Evolutionary conservation across 345 rosid genomes (phyloP).

Genomic region (Lepidium didymum): DNA sequence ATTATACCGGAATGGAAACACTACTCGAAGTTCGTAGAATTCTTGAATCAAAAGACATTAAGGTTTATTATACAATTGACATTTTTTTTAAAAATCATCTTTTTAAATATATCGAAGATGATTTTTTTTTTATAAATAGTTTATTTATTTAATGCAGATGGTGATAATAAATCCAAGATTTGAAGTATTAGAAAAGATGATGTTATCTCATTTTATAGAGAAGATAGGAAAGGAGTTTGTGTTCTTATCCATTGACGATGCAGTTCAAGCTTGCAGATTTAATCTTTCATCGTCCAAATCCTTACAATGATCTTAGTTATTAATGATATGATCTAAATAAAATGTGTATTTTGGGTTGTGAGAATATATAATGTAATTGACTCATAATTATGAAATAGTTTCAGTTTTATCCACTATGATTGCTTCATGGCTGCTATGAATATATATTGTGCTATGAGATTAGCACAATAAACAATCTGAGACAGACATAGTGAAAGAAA

Average conservation of each 20-base stretch:
- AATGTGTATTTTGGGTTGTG: neutral
- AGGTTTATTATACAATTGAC: slow-evolving; percentile 32
- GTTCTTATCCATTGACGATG: slow-evolving; percentile 60
- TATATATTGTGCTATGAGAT: too few species aligned
- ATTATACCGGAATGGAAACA: slow-evolving; percentile 67
- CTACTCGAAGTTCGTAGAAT: slow-evolving; percentile 52
- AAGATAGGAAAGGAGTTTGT: slow-evolving; percentile 49
- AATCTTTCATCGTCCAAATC: slow-evolving; percentile 21
- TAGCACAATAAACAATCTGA: too few species aligned
- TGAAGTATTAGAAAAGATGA: slow-evolving; percentile 82
- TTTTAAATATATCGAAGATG: neutral
- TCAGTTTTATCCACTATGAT: neutral
- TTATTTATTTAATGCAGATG: slow-evolving; percentile 32
- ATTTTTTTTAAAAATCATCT: neutral
- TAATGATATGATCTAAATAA: neutral
- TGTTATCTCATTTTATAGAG: slow-evolving; percentile 47
- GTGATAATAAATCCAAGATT: slow-evolving; percentile 63
- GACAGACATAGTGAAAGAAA: too few species aligned
- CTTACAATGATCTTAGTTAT: neutral
- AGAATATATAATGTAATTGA: neutral
- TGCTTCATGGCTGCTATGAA: neutral
- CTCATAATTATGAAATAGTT: neutral
- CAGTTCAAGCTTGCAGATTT: slow-evolving; percentile 44
- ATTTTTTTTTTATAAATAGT: neutral
- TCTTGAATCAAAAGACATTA: slow-evolving; percentile 32